These are phyloP conservation scores for Corchorus olitorius DNA, from an alignment of 345 rosid species.

Conservation along the genomic window DNA sequence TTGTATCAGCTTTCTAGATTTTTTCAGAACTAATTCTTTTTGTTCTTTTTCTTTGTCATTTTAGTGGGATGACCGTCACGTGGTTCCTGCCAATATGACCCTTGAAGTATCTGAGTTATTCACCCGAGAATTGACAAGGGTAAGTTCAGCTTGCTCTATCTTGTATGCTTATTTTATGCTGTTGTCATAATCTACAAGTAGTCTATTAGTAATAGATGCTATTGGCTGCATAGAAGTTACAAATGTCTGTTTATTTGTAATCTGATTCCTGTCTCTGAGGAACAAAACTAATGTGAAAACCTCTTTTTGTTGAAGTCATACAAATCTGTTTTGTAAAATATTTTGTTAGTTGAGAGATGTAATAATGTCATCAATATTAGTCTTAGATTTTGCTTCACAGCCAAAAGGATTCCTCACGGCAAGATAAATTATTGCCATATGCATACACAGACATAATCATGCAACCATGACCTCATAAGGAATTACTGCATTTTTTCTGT, in stretches of 20 bases:
- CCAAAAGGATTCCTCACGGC: background rate
- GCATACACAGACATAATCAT: background rate
- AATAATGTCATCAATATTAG: background rate
- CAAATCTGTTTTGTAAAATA: background rate
- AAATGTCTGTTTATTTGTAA: background rate
- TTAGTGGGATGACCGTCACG: constrained; percentile 93
- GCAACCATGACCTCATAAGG: background rate
- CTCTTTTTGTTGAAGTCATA: background rate
- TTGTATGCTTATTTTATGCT: background rate
- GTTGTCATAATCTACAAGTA: background rate
- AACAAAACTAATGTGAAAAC: background rate
- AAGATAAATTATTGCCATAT: constrained; percentile 1
- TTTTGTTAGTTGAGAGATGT: background rate
- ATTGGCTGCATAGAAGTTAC: background rate
- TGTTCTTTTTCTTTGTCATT: constrained; percentile 18
- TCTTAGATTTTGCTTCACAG: constrained; percentile 1
- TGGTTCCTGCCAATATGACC: constrained; percentile 86
- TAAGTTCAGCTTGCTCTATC: constrained; percentile 37
- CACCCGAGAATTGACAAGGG: constrained; percentile 86
- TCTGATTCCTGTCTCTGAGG: background rate
- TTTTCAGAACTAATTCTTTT: constrained; percentile 5
- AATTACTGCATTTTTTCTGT: background rate
- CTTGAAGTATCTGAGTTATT: constrained; percentile 92
- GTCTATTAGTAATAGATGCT: background rate
- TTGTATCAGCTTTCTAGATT: background rate